Base-by-base conservation (phyloP, 2,329 filamentous ascomycete species). In the Fusarium musae region DNA sequence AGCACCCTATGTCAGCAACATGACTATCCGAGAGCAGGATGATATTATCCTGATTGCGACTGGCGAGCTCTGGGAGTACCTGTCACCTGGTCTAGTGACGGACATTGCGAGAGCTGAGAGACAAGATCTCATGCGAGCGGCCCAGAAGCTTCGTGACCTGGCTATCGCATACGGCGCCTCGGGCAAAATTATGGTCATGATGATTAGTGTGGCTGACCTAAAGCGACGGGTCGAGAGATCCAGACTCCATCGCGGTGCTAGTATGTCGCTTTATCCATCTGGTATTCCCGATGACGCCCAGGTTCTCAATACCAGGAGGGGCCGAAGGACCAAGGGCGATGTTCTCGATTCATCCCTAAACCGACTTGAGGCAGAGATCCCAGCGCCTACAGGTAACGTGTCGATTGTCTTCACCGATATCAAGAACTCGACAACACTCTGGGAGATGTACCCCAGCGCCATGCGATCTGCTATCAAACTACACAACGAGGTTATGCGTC, bases 151-250 rank as follows among this genome's bases (percentile, higher is more conserved):
- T 37, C 91, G 96, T 66, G 96, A 99, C 84, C 86, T 98, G 61
- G 96, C 96, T 46, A 97, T 99, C 80, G 94, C 96, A 2, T 98
- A 98, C 80, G 96, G 96, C 59, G 94, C 96, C 17, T 95, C 92
- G 3, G 93, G 92, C 79, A 99, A 99, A 84, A 93, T 98, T 72
- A 98, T 98, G 95, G 94, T 99, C 49, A 98, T 98, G 96, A 94
- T 99, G 86, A 91, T 99, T 61, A 96, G 95, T 62, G 93, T 99
- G 42, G 92, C 93, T 62, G 95, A 98, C 79, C 85, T 99, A 60
- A 96, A 97, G 83, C 93, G 93, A 79, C 90, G 94, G 71, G 85
- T 88, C 64, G 93, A 97, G 80, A 90, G 93, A 72, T 93, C 92
- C 82, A 92, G 83, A 85, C 84, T 89, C 69, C 87, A 93, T 81